Percentiles rank a stretch among this genome's conserved stretches.
phyloP scores from a whole-genome alignment of 116 monocot species.

The Dioscorea cayenensis region DNA sequence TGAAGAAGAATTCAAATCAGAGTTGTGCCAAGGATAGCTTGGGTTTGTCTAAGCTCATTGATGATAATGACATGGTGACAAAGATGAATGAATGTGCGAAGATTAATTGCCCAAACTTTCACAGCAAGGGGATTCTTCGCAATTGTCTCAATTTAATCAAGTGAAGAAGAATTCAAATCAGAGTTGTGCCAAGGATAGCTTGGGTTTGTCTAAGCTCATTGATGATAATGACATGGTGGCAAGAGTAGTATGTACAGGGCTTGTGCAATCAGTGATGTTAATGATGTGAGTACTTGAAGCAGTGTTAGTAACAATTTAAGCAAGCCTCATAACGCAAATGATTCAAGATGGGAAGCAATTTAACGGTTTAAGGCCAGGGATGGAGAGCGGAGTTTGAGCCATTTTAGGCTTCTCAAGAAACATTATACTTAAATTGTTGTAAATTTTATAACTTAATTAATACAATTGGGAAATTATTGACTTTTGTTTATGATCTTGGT shows the following conservation, averaged over 20 bases:
- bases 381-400: conserved; percentile 35
- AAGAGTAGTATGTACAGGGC: conserved; percentile 20
- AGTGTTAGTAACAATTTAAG: conserved; percentile 29
- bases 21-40: conserved; percentile 11
- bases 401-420: conserved; percentile 42
- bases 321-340: conserved; percentile 52
- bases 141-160: background rate
- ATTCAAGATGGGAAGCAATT: conserved; percentile 52
- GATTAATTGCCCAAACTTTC: background rate
- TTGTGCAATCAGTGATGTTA: conserved; percentile 38
- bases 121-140: background rate
- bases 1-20: conserved; percentile 15
- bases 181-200: conserved; percentile 10
- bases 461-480: too few relatives aligned
- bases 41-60: conserved; percentile 15
- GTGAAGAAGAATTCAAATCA: conserved; percentile 16
- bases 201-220: conserved; percentile 13
- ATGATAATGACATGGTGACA: conserved; percentile 12
- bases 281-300: conserved; percentile 55
- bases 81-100: conserved; percentile 19
- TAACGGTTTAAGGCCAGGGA: conserved; percentile 21
- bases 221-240: conserved; percentile 14
- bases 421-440: too few relatives aligned
- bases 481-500: too few relatives aligned
- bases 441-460: too few relatives aligned